Base-by-base conservation (phyloP, 768 basidiomycete species). In the Hirschioporus abietinus region DNA sequence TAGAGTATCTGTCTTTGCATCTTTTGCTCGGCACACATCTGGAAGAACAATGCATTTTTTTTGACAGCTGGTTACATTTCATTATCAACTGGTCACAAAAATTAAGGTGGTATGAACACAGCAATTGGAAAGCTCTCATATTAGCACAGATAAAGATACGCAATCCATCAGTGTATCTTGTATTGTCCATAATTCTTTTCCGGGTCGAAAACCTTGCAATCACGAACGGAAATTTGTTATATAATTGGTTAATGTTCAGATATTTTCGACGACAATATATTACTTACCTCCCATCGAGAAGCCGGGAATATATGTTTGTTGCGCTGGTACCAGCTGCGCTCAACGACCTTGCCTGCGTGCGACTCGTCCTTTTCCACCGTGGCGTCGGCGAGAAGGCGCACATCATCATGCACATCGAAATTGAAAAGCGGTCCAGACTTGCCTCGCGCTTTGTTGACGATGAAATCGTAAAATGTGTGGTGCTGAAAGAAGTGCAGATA, bases 281-380 rank as follows among this genome's bases (percentile, higher is more conserved):
- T n/a, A 77, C 89, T 70, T 70, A 89, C 92, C 89, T 98, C 96
- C 96, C 96, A 98, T 72, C 96, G 81, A 5, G 93, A 95, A 0
- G 95, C 95, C 18, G 96, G 96, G 75, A 99, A 99, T 42, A 99
- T 97, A 73, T 98, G 97, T 70, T 99, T 99, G 73, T 95, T 96
- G 64, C 95, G 82, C 72, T 95, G 91, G 74, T 99, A 97, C 84
- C 92, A 99, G 67, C 91, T 91, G 69, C 97, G 80, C 77, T 99
- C 97, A 7, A 98, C 96, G 10, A 99, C 97, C 75, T 99, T 99
- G 1, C 97, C 97, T 0, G 97, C 97, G 74, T 99, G 97, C 20
- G 93, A 95, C 77, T 99, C 97, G 71, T 99, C 95, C 78, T 99
- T 99, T 78, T 99, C 97, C 70, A 90, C 86, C 0, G 95, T 94